phyloP scores from a whole-genome alignment of 2,329 filamentous ascomycete genomes.

The Zymoseptoria pseudotritici region DNA sequence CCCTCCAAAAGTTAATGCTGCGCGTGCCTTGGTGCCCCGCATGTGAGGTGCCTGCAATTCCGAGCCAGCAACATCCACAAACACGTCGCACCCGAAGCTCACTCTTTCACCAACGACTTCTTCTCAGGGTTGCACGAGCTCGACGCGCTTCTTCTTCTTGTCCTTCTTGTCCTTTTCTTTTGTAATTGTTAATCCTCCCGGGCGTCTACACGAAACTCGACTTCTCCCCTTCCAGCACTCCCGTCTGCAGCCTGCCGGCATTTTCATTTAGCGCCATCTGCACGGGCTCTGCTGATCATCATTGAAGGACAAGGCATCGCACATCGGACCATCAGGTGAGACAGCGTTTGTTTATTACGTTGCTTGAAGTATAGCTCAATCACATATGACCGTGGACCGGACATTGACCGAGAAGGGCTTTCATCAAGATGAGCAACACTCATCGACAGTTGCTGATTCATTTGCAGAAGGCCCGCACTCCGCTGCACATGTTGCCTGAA shows the following conservation, averaged over 20 bases:
- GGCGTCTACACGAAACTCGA: background rate
- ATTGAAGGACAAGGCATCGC: background rate
- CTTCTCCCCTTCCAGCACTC: background rate
- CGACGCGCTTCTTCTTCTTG: background rate
- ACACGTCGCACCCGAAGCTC: background rate
- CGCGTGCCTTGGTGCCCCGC: background rate
- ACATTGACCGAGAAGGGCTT: background rate
- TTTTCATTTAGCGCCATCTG: background rate
- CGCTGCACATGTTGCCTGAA: slow-evolving; percentile 4
- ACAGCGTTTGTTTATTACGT: background rate
- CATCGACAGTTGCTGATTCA: slow-evolving; percentile 3
- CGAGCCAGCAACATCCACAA: background rate
- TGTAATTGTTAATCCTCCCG: background rate
- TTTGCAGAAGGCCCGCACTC: slow-evolving; percentile 1
- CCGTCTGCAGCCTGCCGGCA: background rate
- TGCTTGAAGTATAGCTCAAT: background rate
- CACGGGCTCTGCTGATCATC: background rate
- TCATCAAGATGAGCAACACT: slow-evolving; percentile 1
- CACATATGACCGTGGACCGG: background rate
- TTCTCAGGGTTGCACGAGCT: background rate
- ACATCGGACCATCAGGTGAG: background rate
- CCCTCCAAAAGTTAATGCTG: background rate
- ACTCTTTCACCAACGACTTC: background rate
- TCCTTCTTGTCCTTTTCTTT: background rate
- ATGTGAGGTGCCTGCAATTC: background rate